Base-by-base conservation (phyloP, 768 basidiomycete genomes). In the Cubamyces lactineus region DNA sequence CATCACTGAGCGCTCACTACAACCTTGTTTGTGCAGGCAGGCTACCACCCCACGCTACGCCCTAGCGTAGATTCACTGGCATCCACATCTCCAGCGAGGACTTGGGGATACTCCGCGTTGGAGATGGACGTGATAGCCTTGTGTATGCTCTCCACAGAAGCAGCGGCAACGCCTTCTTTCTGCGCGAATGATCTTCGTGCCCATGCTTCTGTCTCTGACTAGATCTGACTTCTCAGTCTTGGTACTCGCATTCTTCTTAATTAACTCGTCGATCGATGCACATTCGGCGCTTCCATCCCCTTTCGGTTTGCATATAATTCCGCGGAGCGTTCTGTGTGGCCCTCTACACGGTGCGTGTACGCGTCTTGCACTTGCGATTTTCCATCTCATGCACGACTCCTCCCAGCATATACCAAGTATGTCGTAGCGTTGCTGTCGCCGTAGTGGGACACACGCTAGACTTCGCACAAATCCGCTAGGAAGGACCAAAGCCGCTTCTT, bases 81-180 rank as follows among this genome's bases (percentile, higher is more conserved):
- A 3, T 30, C 28, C 28, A 30, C 9, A 34, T 34, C 6, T 4
- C 34, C 34, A 34, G 4, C 1, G 34, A 34, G 9, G 34, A 30
- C 4, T 3, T 30, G 28, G 4, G 9, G 11, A 24, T 15, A 41
- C 21, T 39, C 23, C 23, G 21, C 21, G 3, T 6, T 43, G 21
- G 26, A 26, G 39, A 40, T 56, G 61, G 61, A 57, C 50, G 49
- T 30, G 49, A 43, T 62, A 62, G 61, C 61, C 61, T 57, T 51
- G 47, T 62, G 61, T 42, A 30, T 46, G 50, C 43, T 55, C 19
- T 39, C 40, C 30, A 5, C 15, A 3, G 45, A 45, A 30, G 42
- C 49, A 50, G 49, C 49, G 49, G 41, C 49, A 30, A 34, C 21
- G n/a, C 41, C 41, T 40, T 49, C 42, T 42, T 51, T 39, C 17